A percentile compares a stretch with the other conserved stretches of the same genome.
These are phyloP conservation scores for Emericellopsis cladophorae DNA, from an alignment of 2,329 filamentous ascomycete species.

Conservation along the genomic window DNA sequence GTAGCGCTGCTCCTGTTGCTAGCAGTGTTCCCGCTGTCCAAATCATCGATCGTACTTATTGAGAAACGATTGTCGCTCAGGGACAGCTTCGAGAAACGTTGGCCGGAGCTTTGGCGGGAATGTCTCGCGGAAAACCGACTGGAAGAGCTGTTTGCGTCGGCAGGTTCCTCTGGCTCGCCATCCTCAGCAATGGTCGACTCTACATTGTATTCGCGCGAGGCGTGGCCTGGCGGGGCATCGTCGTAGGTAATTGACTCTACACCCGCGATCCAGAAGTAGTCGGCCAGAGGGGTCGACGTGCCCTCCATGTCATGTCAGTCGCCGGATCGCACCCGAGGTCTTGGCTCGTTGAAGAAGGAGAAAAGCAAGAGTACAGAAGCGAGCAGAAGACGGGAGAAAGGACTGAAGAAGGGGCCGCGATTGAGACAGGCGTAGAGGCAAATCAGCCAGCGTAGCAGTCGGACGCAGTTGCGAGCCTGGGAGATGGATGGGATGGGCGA, in stretches of 20 bases:
- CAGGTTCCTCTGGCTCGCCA: constrained; percentile 35
- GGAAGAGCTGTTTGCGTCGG: constrained; percentile 6
- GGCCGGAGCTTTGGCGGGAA: constrained; percentile 48
- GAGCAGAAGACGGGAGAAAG: background rate
- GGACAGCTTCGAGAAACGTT: constrained; percentile 43
- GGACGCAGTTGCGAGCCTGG: no score
- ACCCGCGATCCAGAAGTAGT: constrained; percentile 67
- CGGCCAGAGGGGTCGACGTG: constrained; percentile 53
- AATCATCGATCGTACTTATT: constrained; percentile 43
- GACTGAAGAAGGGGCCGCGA: background rate
- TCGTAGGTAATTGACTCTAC: constrained; percentile 56
- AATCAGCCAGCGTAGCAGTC: no score
- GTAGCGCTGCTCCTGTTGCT: constrained; percentile 57
- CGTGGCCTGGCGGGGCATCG: constrained; percentile 27
- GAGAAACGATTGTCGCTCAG: constrained; percentile 33
- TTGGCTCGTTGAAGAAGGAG: background rate
- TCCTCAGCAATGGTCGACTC: constrained; percentile 52
- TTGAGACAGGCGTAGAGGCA: background rate
- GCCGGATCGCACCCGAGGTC: constrained; percentile 3
- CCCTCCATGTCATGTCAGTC: constrained; percentile 42
- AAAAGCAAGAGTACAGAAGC: background rate
- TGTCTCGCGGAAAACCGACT: constrained; percentile 26
- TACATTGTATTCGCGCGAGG: constrained; percentile 17
- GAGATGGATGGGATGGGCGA: background rate
- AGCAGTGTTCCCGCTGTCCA: constrained; percentile 37